Evolutionary conservation across 371 early-diverging fungal genomes (phyloP).

Genomic region (Rhizopus microsporus): DNA sequence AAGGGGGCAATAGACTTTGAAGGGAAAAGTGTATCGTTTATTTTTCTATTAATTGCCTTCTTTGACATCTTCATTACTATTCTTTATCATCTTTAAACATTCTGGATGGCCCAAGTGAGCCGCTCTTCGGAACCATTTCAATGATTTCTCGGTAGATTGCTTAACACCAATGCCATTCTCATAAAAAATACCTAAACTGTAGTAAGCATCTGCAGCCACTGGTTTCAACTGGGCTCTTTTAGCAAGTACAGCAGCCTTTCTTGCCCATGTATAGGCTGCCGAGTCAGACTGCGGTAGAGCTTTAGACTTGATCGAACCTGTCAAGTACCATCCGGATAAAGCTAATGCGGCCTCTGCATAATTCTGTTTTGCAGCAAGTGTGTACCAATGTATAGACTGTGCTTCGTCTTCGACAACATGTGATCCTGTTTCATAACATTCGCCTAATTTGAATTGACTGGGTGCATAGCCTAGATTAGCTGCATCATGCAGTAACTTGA

Average conservation of each 20-base stretch:
- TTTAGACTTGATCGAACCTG: slow-evolving; percentile 66
- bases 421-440: slow-evolving; percentile 90
- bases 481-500: slow-evolving; percentile 84
- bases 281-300: slow-evolving; percentile 70
- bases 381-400: slow-evolving; percentile 93
- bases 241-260: slow-evolving; percentile 62
- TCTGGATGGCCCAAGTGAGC: slow-evolving; percentile 24
- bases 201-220: slow-evolving; percentile 77
- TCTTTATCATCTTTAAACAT: slow-evolving; percentile 12
- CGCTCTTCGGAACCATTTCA: slow-evolving; percentile 26
- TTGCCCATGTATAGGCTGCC: slow-evolving; percentile 72
- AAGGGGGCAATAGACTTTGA: neutral
- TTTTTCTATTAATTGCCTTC: neutral
- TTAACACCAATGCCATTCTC: slow-evolving; percentile 74
- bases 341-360: slow-evolving; percentile 82
- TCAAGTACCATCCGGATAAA: slow-evolving; percentile 86
- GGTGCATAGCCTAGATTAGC: slow-evolving; percentile 90
- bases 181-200: slow-evolving; percentile 77
- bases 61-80: neutral
- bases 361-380: slow-evolving; percentile 80
- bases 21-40: neutral
- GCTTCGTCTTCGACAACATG: slow-evolving; percentile 80
- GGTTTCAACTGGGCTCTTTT: slow-evolving; percentile 49
- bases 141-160: slow-evolving; percentile 16
- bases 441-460: slow-evolving; percentile 88